These are phyloP conservation scores for Lathyrus tuberosus DNA, from an alignment of 306 rosid genomes.

Conservation along the genomic window DNA sequence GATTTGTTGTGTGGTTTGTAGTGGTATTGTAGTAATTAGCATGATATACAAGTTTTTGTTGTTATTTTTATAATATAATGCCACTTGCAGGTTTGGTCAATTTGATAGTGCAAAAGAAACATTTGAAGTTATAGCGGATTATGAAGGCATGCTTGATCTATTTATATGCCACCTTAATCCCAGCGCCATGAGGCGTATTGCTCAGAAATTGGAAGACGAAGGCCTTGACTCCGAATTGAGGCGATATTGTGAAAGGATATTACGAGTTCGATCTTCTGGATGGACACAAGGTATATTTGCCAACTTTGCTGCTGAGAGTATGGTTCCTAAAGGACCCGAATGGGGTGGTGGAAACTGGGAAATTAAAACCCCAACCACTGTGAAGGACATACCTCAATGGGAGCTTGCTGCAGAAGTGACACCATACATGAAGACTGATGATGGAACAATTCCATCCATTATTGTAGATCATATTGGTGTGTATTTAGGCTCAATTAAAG, in stretches of 20 bases:
- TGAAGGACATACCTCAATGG: constrained; percentile 94
- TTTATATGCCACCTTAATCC: constrained; percentile 96
- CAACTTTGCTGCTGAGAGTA: constrained; percentile 94
- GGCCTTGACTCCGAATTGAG: constrained; percentile 88
- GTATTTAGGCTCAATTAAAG: constrained; percentile 85
- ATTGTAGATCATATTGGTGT: constrained; percentile 94
- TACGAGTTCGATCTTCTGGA: constrained; percentile 86
- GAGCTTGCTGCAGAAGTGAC: constrained; percentile 93
- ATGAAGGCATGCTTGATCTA: constrained; percentile 93
- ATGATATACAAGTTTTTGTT: constrained; percentile 15
- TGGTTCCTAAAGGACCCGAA: constrained; percentile 98
- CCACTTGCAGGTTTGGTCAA: constrained; percentile 87
- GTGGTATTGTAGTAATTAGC: constrained; percentile 24
- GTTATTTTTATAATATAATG: constrained; percentile 25
- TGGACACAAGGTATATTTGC: constrained; percentile 99
- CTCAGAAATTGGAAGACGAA: constrained; percentile 97
- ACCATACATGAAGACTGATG: constrained; percentile 97
- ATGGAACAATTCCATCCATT: constrained; percentile 85
- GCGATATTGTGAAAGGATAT: constrained; percentile 93
- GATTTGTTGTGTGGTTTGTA: constrained; percentile 12
- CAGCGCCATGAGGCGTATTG: constrained; percentile 95
- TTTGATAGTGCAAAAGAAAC: constrained; percentile 97
- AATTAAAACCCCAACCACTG: constrained; percentile 80
- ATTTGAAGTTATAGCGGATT: constrained; percentile 85
- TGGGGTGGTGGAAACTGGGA: constrained; percentile 99